These are phyloP conservation scores for Kokia cookei DNA, from an alignment of 441 rosid genomes.

Conservation along the genomic window DNA sequence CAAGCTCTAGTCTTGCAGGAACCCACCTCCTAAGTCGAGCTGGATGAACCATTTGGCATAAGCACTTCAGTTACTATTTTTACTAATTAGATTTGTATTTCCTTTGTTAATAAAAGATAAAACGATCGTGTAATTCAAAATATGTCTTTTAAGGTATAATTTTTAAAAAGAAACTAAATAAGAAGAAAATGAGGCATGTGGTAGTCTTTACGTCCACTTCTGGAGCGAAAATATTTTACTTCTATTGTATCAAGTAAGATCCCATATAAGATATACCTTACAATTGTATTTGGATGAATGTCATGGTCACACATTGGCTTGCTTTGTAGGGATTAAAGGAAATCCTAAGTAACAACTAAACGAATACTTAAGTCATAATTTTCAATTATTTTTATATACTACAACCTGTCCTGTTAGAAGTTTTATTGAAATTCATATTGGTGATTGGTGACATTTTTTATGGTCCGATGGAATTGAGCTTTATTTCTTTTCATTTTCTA, in stretches of 20 bases:
- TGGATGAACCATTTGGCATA: background rate
- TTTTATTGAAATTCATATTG: background rate
- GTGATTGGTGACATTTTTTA: background rate
- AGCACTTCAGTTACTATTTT: background rate
- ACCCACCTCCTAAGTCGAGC: background rate
- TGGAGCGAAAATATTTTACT: background rate
- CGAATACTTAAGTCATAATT: background rate
- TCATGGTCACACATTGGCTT: background rate
- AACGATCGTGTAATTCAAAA: background rate
- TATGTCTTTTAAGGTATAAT: background rate
- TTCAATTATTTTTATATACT: background rate
- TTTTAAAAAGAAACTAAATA: too few species aligned
- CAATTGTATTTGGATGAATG: background rate
- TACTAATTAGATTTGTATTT: background rate
- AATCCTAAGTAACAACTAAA: background rate
- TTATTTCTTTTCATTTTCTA: slow-evolving; percentile 2
- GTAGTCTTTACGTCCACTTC: background rate
- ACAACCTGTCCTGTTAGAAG: background rate
- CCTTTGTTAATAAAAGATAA: background rate
- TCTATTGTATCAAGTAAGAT: background rate
- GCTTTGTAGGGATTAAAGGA: background rate
- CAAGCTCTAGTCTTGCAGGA: background rate
- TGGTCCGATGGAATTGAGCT: slow-evolving; percentile 2
- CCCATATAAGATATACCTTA: background rate
- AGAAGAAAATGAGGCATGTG: too few species aligned